Base-by-base conservation (phyloP, 2,329 filamentous ascomycete species). In the Drechmeria coniospora region DNA sequence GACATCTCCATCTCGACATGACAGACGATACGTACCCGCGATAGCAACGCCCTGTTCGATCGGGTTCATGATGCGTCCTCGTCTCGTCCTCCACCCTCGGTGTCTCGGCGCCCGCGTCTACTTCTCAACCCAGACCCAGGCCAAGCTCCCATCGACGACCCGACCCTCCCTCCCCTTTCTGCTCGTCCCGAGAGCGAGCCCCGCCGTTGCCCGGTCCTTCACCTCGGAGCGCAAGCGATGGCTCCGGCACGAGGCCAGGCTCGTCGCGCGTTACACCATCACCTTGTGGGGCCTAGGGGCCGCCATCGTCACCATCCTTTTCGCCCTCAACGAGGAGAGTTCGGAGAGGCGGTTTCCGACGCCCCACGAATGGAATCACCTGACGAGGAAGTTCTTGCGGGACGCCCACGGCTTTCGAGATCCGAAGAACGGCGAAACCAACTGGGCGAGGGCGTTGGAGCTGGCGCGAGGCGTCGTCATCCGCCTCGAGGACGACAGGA, bases 261-360 rank as follows among this genome's bases (percentile, higher is more conserved):
- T 79, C 17, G 76, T 74, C 22, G 56, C 74, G 18, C 80, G 79
- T 38, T 82, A 72, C 48, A 74, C 67, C 0, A 42, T 65, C n/a
- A 63, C 69, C 16, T 51, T 80, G 22, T 86, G 74, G 63, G 65
- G 72, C 10, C 65, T 74, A 22, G 50, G 74, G 6, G 56, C 65
- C 24, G 65, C 77, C 33, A 51, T 73, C 23, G 57, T 69, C 21
- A 56, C 79, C 8, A 68, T 74, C 21, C 65, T 66, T 37, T 69
- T 74, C 36, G 75, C 75, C 11, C 47, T 83, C 20, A 64, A 78
- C 44, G 76, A 86, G 43, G 82, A 92, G 51, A 59, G 65, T 34
- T 60, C 81, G 24, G 84, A 94, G 54, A 66, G 76, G 26, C 61
- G 68, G 28, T 81, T 76, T 47, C 84, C 84, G 0, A 86, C 82